A percentile compares a stretch with the other conserved stretches of the same genome.
These are phyloP conservation scores for Oenanthe javanica DNA, from an alignment of 140 eudicot genomes.

Conservation along the genomic window DNA sequence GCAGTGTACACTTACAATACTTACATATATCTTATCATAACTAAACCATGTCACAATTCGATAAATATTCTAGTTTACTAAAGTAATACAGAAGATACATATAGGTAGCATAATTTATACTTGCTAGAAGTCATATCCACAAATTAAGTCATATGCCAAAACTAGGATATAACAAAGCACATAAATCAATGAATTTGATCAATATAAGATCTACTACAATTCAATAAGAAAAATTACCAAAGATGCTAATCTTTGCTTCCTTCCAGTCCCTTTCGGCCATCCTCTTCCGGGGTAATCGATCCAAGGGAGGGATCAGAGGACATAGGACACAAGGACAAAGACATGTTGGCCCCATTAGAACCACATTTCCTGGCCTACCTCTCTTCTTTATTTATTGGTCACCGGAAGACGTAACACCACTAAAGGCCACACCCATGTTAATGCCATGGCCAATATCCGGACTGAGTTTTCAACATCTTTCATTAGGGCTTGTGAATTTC, in stretches of 20 bases:
- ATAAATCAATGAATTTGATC: not conserved
- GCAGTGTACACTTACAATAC: not conserved
- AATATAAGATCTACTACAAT: not conserved
- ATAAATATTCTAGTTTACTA: not conserved
- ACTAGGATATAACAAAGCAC: not conserved
- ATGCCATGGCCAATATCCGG: slow-evolving; percentile 33
- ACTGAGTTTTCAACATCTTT: slow-evolving; percentile 35
- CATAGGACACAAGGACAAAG: slow-evolving; percentile 32
- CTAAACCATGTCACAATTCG: not conserved
- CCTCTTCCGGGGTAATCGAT: slow-evolving; percentile 37
- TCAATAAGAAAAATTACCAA: slow-evolving; percentile 38
- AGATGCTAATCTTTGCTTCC: slow-evolving; percentile 73
- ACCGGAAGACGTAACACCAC: slow-evolving; percentile 12
- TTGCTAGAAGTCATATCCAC: not conserved
- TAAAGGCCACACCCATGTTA: slow-evolving; percentile 26
- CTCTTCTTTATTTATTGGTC: slow-evolving; percentile 52
- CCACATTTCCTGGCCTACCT: slow-evolving; percentile 90
- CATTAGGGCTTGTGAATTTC: slow-evolving; percentile 40
- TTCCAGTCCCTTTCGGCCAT: slow-evolving; percentile 81
- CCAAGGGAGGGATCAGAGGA: slow-evolving; percentile 39
- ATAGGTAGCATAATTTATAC: not conserved
- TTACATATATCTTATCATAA: not conserved
- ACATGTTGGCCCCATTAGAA: slow-evolving; percentile 2
- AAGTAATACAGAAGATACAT: not conserved
- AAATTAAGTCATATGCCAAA: not conserved